A percentile compares a stretch with the other conserved stretches of the same genome.
phyloP scores from a whole-genome alignment of 768 basidiomycete genomes.

The Neoboletus magnificus region DNA sequence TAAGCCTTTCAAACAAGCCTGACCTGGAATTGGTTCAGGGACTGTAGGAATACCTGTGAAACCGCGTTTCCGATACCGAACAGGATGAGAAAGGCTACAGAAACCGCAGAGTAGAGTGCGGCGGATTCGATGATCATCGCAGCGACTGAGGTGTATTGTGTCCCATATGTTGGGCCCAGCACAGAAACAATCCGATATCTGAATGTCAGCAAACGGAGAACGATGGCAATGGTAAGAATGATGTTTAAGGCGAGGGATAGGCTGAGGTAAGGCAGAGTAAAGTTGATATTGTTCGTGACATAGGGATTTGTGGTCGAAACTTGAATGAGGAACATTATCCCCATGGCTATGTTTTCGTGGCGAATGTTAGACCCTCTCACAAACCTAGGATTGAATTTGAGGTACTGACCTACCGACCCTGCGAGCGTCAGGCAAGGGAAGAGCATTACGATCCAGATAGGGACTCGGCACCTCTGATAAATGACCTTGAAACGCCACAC shows the following conservation, averaged over 20 bases:
- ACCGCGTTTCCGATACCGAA: slow-evolving; percentile 21
- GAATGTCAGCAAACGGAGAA: slow-evolving; percentile 23
- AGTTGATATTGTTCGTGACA: slow-evolving; percentile 9
- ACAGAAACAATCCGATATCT: slow-evolving; percentile 9
- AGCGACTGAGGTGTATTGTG: slow-evolving; percentile 30
- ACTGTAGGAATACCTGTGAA: slow-evolving; percentile 30
- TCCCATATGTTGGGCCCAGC: slow-evolving; percentile 24
- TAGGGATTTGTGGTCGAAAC: slow-evolving; percentile 12
- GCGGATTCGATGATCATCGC: slow-evolving; percentile 38
- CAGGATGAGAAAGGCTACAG: slow-evolving; percentile 30
- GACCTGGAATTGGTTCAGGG: slow-evolving; percentile 30
- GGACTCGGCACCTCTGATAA: slow-evolving; percentile 4
- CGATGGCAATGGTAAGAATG: slow-evolving; percentile 32
- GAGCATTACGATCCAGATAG: slow-evolving; percentile 7
- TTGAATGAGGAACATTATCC: slow-evolving; percentile 9
- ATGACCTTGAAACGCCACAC: slow-evolving; percentile 20
- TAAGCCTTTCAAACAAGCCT: neutral
- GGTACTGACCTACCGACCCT: slow-evolving; percentile 6
- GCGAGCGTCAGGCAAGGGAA: slow-evolving; percentile 10
- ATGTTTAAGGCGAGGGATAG: slow-evolving; percentile 33
- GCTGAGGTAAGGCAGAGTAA: slow-evolving; percentile 22
- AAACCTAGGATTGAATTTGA: neutral
- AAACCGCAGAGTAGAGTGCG: slow-evolving; percentile 26
- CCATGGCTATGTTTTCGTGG: neutral
- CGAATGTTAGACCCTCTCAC: neutral